Evolutionary conservation across 257 asterid species (phyloP).

Genomic region (Sherardia arvensis): DNA sequence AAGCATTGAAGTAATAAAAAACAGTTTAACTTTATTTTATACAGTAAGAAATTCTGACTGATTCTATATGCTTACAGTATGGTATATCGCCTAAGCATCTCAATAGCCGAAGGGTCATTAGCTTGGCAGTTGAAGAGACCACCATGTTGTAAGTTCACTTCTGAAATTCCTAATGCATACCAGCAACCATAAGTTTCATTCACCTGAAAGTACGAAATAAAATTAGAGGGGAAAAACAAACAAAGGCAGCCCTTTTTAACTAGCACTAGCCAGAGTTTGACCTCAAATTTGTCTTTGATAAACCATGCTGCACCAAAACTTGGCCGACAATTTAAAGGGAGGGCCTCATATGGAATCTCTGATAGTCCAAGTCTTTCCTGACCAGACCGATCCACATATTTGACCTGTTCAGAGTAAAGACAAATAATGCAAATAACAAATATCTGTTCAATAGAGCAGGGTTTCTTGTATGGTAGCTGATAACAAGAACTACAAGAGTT

Average conservation of each 20-base stretch:
- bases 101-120: conserved; percentile 70
- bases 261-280: conserved; percentile 10
- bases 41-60: not conserved
- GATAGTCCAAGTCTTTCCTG: conserved; percentile 65
- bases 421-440: not conserved
- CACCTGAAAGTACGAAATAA: conserved; percentile 42
- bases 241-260: not conserved
- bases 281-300: conserved; percentile 81
- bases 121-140: conserved; percentile 76
- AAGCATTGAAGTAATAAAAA: not conserved
- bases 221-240: not conserved
- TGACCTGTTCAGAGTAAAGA: conserved; percentile 44
- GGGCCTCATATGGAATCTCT: conserved; percentile 96
- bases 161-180: conserved; percentile 73
- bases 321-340: conserved; percentile 80
- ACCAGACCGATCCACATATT: conserved; percentile 83
- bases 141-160: conserved; percentile 58
- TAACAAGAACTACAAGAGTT: not conserved
- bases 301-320: conserved; percentile 88
- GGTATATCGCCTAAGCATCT: conserved; percentile 71
- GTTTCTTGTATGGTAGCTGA: not conserved
- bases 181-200: conserved; percentile 88
- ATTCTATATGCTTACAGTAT: conserved; percentile 53
- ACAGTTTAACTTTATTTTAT: not conserved
- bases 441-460: not conserved